These are phyloP conservation scores for Mycena amicta DNA, from an alignment of 768 basidiomycete species.

Conservation along the genomic window DNA sequence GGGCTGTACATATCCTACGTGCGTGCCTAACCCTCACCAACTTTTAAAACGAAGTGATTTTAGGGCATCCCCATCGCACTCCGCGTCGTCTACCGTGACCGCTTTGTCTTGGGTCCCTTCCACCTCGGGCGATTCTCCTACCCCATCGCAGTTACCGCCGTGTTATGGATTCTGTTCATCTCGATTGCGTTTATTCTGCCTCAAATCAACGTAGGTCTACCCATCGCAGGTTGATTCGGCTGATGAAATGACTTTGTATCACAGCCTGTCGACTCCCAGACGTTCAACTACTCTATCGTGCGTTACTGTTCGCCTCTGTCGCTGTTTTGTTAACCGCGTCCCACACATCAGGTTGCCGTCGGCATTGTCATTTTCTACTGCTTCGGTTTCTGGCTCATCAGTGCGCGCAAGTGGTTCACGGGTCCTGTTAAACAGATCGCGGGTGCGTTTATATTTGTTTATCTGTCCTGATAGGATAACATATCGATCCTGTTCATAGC, in stretches of 20 bases:
- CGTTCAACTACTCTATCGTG: conserved; percentile 71
- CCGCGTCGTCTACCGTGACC: conserved; percentile 59
- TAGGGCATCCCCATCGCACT: conserved; percentile 73
- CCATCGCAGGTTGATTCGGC: too few species aligned
- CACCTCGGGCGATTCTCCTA: conserved; percentile 67
- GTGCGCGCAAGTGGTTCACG: conserved; percentile 72
- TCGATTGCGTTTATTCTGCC: conserved; percentile 75
- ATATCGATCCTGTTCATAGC: conserved; percentile 40
- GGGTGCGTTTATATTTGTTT: conserved; percentile 37
- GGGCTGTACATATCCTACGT: conserved; percentile 78
- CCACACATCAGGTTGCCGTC: conserved; percentile 55
- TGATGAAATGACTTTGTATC: too few species aligned
- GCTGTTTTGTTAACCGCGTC: neutral
- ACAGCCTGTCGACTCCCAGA: conserved; percentile 68
- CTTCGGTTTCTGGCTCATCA: conserved; percentile 69
- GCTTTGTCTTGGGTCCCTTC: conserved; percentile 71
- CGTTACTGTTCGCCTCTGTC: neutral
- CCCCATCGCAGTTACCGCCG: conserved; percentile 57
- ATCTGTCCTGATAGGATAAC: too few species aligned
- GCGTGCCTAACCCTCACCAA: too few species aligned
- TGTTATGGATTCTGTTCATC: conserved; percentile 74
- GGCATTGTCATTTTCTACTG: conserved; percentile 70
- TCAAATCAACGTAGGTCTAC: conserved; percentile 55
- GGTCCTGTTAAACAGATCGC: conserved; percentile 71
- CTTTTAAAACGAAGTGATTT: too few species aligned